Conservation (phyloP, 192 early-diverging fungal species). For the Podila epicladia region DNA sequence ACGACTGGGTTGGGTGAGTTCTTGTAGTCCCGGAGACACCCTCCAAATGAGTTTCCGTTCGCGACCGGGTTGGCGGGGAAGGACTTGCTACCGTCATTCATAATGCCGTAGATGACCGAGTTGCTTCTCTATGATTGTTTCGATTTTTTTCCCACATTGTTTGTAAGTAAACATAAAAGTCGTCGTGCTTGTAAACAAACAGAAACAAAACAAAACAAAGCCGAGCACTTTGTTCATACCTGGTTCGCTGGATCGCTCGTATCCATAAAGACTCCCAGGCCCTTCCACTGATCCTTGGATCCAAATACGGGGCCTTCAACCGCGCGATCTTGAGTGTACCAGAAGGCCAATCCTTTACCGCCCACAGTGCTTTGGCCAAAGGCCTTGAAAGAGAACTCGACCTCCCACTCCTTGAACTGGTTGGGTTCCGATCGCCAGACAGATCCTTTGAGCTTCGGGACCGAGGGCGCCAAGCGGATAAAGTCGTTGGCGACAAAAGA, state of each 20-base stretch:
- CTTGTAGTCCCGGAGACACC: constrained; percentile 76
- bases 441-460: constrained; percentile 64
- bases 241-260: constrained; percentile 57
- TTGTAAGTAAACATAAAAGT: not conserved
- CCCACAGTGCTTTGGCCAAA: constrained; percentile 72
- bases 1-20: constrained; percentile 65
- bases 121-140: constrained; percentile 43
- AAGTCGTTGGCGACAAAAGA: constrained; percentile 55
- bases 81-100: constrained; percentile 69
- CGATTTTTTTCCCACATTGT: not conserved
- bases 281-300: constrained; percentile 72
- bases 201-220: too few species aligned
- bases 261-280: constrained; percentile 75
- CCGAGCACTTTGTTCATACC: constrained; percentile 1
- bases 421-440: constrained; percentile 59
- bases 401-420: constrained; percentile 77
- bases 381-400: constrained; percentile 72
- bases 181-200: not conserved
- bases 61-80: constrained; percentile 38
- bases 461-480: constrained; percentile 69
- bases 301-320: constrained; percentile 71
- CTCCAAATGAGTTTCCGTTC: constrained; percentile 45
- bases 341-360: constrained; percentile 83
- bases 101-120: constrained; percentile 66
- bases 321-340: constrained; percentile 75